Conservation (phyloP, 2,329 filamentous ascomycete species). For the Thermochaetoides dissita region DNA sequence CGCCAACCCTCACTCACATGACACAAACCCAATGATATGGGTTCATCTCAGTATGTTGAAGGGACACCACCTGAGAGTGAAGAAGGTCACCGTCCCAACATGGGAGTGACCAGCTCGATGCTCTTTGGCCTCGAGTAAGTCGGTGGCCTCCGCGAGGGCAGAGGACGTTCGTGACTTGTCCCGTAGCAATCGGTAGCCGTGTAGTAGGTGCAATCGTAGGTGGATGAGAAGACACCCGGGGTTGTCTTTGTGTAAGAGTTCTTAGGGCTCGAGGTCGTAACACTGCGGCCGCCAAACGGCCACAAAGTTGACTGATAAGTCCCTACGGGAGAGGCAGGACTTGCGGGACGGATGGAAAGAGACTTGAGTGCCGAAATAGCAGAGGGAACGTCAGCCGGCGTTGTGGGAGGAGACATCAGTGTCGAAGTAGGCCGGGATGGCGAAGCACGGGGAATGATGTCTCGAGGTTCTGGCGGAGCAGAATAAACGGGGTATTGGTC, state of each 20-base stretch:
- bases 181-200: conserved; percentile 26
- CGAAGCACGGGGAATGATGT: conserved; percentile 50
- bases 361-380: conserved; percentile 43
- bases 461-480: conserved; percentile 37
- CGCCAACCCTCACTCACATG: conserved; percentile 5
- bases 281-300: conserved; percentile 36
- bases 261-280: conserved; percentile 34
- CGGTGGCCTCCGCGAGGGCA: conserved; percentile 41
- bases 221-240: conserved; percentile 34
- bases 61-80: too few relatives aligned
- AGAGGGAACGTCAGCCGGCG: conserved; percentile 26
- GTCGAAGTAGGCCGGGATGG: conserved; percentile 45
- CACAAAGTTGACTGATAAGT: conserved; percentile 30
- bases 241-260: conserved; percentile 34
- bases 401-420: conserved; percentile 40
- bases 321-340: conserved; percentile 39
- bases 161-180: conserved; percentile 35
- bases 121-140: conserved; percentile 45
- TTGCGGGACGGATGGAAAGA: conserved; percentile 38
- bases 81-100: conserved; percentile 32
- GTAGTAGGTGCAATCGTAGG: conserved; percentile 35
- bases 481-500: conserved; percentile 31
- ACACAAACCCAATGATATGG: conserved; percentile 4
- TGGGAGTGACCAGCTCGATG: conserved; percentile 49
- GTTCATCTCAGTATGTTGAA: neutral